These are phyloP conservation scores for Myriosclerotinia duriaeana DNA, from an alignment of 2,329 filamentous ascomycete genomes.

Conservation along the genomic window DNA sequence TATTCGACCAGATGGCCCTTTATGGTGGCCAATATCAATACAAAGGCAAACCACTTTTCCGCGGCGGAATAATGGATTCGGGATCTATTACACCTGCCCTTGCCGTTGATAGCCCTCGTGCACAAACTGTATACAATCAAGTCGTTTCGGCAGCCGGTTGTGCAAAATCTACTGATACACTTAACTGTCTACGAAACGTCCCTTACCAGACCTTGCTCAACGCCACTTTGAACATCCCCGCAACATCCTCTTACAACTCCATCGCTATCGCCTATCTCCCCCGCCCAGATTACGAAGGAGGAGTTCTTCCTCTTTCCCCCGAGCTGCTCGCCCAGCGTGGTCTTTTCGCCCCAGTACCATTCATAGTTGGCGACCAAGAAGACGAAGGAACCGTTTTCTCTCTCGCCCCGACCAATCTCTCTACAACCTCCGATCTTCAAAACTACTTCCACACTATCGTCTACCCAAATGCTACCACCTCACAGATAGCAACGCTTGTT, in stretches of 20 bases:
- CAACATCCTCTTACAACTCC: slow-evolving; percentile 63
- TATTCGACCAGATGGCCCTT: slow-evolving; percentile 72
- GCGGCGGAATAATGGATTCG: slow-evolving; percentile 75
- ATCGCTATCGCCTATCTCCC: slow-evolving; percentile 74
- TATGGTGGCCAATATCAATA: slow-evolving; percentile 72
- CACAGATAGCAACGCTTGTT: slow-evolving; percentile 2
- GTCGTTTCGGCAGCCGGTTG: slow-evolving; percentile 64
- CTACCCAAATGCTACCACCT: slow-evolving; percentile 53
- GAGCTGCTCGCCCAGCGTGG: slow-evolving; percentile 56
- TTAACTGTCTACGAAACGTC: slow-evolving; percentile 63
- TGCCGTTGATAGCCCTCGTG: slow-evolving; percentile 63
- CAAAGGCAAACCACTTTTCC: slow-evolving; percentile 72
- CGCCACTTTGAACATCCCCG: slow-evolving; percentile 68
- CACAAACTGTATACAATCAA: slow-evolving; percentile 61
- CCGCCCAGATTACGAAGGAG: slow-evolving; percentile 61
- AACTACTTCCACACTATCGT: slow-evolving; percentile 60
- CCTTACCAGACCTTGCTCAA: slow-evolving; percentile 60
- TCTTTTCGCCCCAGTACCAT: slow-evolving; percentile 58
- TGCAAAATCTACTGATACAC: slow-evolving; percentile 52
- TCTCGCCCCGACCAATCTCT: slow-evolving; percentile 66
- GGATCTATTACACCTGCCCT: slow-evolving; percentile 61
- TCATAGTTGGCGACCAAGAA: slow-evolving; percentile 73
- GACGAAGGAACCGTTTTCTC: slow-evolving; percentile 77
- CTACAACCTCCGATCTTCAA: slow-evolving; percentile 56
- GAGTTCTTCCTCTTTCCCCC: slow-evolving; percentile 59